Percentiles rank a stretch among this genome's conserved stretches.
Evolutionary conservation across 441 rosid genomes (phyloP).

Genomic region (Gossypium aridum): DNA sequence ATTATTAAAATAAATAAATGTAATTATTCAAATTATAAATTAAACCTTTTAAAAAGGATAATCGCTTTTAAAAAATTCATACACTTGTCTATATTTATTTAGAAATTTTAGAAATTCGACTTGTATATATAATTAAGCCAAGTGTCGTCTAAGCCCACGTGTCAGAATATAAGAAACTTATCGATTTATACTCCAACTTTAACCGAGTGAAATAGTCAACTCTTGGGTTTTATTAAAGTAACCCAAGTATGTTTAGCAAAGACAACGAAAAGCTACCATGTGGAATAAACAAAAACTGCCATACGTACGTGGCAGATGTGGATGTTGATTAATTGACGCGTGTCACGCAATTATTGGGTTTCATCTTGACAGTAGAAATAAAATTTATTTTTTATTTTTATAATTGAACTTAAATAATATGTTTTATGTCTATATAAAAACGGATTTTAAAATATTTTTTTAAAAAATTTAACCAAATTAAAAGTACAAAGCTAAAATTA

Average conservation of each 20-base stretch:
- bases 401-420: too few relatives aligned
- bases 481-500: too few relatives aligned
- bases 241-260: background rate
- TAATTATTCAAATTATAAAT: too few relatives aligned
- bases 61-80: too few relatives aligned
- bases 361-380: background rate
- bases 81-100: too few relatives aligned
- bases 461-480: too few relatives aligned
- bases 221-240: background rate
- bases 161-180: conserved; percentile 11
- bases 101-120: too few relatives aligned
- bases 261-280: background rate
- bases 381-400: background rate
- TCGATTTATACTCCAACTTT: conserved; percentile 6
- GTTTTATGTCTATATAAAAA: too few relatives aligned
- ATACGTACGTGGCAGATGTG: conserved; percentile 20
- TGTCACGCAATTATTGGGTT: conserved; percentile 1
- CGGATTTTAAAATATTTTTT: too few relatives aligned
- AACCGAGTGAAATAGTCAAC: background rate
- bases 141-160: background rate
- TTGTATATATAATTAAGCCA: background rate
- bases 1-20: too few relatives aligned
- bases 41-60: too few relatives aligned
- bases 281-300: background rate
- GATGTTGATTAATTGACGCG: conserved; percentile 25